phyloP scores from a whole-genome alignment of 2,329 filamentous ascomycete genomes.

The Biscogniauxia marginata region DNA sequence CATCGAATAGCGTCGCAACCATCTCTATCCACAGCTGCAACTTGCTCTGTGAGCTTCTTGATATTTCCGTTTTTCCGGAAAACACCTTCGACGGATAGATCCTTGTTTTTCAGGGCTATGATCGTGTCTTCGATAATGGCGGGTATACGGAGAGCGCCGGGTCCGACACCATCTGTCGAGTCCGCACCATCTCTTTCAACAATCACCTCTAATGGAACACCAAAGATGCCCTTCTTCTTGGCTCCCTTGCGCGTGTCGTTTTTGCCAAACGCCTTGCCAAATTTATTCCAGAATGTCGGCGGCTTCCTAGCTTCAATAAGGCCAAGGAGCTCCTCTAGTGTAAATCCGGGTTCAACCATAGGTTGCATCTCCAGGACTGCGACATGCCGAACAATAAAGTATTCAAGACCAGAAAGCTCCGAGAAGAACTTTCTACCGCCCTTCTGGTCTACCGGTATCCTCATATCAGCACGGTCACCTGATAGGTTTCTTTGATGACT shows the following conservation, averaged over 20 bases:
- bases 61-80: slow-evolving; percentile 99
- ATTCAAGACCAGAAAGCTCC: slow-evolving; percentile 90
- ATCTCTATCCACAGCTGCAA: slow-evolving; percentile 81
- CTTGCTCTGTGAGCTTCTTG: slow-evolving; percentile 82
- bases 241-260: slow-evolving; percentile 73
- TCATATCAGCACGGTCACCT: slow-evolving; percentile 50
- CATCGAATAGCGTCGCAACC: slow-evolving; percentile 85
- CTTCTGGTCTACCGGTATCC: slow-evolving; percentile 49
- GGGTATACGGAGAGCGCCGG: slow-evolving; percentile 84
- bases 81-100: slow-evolving; percentile 96
- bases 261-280: slow-evolving; percentile 87
- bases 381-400: slow-evolving; percentile 94
- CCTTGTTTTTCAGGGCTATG: slow-evolving; percentile 95
- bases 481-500: slow-evolving; percentile 66
- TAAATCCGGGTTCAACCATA: slow-evolving; percentile 84
- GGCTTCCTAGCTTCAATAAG: slow-evolving; percentile 89
- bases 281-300: slow-evolving; percentile 96
- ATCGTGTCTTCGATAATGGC: slow-evolving; percentile 95
- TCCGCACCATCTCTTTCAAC: slow-evolving; percentile 93
- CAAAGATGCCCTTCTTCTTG: slow-evolving; percentile 94
- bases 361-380: slow-evolving; percentile 95
- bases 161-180: slow-evolving; percentile 95
- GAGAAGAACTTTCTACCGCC: slow-evolving; percentile 85
- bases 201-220: slow-evolving; percentile 81
- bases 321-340: slow-evolving; percentile 86